Evolutionary conservation across 1,284 basidiomycete species (phyloP), one percentile per base, ranked within the genome.

Genomic region (Pyrrhoderma lamaoense): DNA sequence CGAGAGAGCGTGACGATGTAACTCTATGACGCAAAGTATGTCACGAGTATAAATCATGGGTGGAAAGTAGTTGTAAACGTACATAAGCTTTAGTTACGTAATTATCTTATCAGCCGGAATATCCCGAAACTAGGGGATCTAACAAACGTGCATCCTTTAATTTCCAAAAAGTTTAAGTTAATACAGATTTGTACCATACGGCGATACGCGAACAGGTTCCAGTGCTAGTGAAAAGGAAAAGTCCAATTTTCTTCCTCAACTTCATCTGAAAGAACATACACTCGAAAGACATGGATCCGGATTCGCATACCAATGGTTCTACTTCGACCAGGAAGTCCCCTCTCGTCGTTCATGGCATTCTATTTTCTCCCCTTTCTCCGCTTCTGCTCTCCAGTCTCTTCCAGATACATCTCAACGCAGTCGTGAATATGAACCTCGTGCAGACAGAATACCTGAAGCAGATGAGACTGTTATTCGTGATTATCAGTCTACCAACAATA

Each of bases 351-450:
- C 80, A 27, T 80, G 77, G 77, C 72, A 79, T 48, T 74, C 73
- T 1, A 73, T 85, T 67, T 64, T 85, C 40, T 76, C 76, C 1
- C 87, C 87, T 1, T 89, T 89, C 67, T 87, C 86, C 1, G 68
- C 79, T 1, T 68, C 76, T 0, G 85, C 85, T 0, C 72, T 89
- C 34, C 77, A 79, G 0, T 71, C 78, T 1, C 76, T 90, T 1
- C 87, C 87, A 3, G 70, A 70, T 55, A 69, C 79, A 0, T 64
- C 65, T 37, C 61, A 64, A 21, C 63, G 69, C 3, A 68, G 80
- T 14, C 80, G 83, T 0, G 64, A 70, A 0, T 74, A 83, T 7
- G 85, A 87, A 60, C 77, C 76, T 14, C 77, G 87, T 38, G 74
- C 80, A 4, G 84, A 89, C 63, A 74, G 74, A 55, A 84, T 87